Conservation (phyloP, 768 basidiomycete genomes). For the Podaxis pistillaris region DNA sequence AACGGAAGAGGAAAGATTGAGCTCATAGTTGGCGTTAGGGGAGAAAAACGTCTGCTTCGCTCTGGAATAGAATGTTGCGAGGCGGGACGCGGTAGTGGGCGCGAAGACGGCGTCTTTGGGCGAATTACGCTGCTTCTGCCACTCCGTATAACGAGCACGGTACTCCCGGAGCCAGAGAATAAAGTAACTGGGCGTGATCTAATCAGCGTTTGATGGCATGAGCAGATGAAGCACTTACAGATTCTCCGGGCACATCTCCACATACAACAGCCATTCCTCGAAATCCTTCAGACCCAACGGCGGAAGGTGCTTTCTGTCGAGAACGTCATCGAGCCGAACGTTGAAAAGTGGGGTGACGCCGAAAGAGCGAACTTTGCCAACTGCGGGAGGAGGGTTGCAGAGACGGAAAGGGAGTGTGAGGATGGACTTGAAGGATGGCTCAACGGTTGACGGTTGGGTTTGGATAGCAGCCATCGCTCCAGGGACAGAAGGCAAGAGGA, state of each 20-base stretch:
- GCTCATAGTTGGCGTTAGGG: conserved; percentile 67
- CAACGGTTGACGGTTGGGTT: conserved; percentile 13
- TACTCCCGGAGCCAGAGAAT: conserved; percentile 82
- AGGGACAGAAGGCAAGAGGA: not conserved
- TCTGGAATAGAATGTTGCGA: conserved; percentile 75
- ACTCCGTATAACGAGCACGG: conserved; percentile 45
- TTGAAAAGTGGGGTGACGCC: conserved; percentile 65
- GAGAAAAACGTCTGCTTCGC: conserved; percentile 83
- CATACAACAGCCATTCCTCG: conserved; percentile 80
- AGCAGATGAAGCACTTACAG: conserved; percentile 41
- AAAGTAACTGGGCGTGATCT: conserved; percentile 53
- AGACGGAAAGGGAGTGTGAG: conserved; percentile 49
- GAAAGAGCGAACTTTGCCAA: conserved; percentile 68
- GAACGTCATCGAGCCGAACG: conserved; percentile 70
- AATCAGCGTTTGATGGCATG: conserved; percentile 14
- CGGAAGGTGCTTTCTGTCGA: conserved; percentile 75
- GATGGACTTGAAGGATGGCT: conserved; percentile 26
- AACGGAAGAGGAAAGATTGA: conserved; percentile 64
- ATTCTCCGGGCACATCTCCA: conserved; percentile 74
- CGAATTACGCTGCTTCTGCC: conserved; percentile 43
- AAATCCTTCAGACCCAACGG: conserved; percentile 76
- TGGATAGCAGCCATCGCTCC: conserved; percentile 11
- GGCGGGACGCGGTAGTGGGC: conserved; percentile 16
- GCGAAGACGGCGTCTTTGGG: conserved; percentile 27
- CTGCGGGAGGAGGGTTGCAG: conserved; percentile 67